phyloP scores from a whole-genome alignment of 371 early-diverging fungal species.

The Catenaria anguillulae region DNA sequence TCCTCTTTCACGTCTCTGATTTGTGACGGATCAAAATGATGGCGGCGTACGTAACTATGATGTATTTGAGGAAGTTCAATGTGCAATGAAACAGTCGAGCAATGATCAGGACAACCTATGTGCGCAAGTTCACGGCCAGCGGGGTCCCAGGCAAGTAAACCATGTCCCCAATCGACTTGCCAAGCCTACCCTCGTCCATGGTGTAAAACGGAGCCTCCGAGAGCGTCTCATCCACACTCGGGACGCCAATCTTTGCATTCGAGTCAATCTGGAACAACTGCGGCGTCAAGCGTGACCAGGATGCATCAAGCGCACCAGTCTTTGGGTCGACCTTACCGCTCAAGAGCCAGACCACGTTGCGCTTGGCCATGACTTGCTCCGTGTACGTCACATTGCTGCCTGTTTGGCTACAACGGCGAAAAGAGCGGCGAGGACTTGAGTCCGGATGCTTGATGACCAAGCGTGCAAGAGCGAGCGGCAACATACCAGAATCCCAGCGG shows the following conservation, averaged over 20 bases:
- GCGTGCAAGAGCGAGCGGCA: too few relatives aligned
- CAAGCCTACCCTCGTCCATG: background rate
- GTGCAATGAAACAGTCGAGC: too few relatives aligned
- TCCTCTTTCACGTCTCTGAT: too few relatives aligned
- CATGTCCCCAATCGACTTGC: background rate
- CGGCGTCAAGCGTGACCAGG: background rate
- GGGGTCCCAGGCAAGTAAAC: background rate
- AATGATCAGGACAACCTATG: too few relatives aligned
- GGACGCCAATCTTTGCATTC: background rate
- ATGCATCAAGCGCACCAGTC: too few relatives aligned
- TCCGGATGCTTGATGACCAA: too few relatives aligned
- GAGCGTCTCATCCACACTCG: background rate
- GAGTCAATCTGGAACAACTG: background rate
- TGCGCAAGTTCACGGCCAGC: background rate
- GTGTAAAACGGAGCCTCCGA: constrained; percentile 2
- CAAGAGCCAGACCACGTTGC: background rate
- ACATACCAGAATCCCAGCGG: constrained; percentile 2
- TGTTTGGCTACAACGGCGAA: too few relatives aligned
- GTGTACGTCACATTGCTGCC: background rate
- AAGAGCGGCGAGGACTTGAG: too few relatives aligned
- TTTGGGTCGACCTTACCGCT: background rate
- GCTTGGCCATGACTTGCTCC: background rate
- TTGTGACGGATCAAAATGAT: too few relatives aligned
- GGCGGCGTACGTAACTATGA: too few relatives aligned
- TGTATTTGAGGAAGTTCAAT: too few relatives aligned